Conservation (phyloP, 176 grass and related monocot genomes). For the Melocanna baccifera region DNA sequence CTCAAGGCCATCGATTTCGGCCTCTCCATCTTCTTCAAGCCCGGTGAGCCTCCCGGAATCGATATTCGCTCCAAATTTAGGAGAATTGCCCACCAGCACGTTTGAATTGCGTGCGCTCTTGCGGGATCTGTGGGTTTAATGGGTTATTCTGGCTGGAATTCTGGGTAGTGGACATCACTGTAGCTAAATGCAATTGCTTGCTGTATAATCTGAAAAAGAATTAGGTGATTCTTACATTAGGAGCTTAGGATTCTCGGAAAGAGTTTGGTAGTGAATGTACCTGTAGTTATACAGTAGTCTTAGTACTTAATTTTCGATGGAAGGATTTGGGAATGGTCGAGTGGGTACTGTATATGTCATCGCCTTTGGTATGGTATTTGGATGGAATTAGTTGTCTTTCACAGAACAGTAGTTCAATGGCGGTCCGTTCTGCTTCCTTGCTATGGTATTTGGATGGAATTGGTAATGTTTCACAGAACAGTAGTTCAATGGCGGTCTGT, state of each 20-base stretch:
- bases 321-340: constrained; percentile 1
- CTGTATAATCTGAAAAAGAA: neutral
- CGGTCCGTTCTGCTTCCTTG: neutral
- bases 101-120: neutral
- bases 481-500: neutral
- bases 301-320: neutral
- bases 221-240: neutral
- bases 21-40: constrained; percentile 99
- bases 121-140: constrained; percentile 23
- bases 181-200: constrained; percentile 9
- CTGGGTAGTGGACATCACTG: neutral
- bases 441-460: neutral
- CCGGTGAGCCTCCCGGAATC: constrained; percentile 43
- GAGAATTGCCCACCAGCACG: neutral
- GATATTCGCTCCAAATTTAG: constrained; percentile 42
- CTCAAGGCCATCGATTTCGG: constrained; percentile 96
- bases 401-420: neutral
- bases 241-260: neutral
- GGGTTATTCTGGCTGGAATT: neutral
- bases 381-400: neutral
- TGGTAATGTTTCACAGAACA: neutral
- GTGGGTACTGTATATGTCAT: neutral
- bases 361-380: neutral
- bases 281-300: neutral
- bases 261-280: constrained; percentile 13